Evolutionary conservation across 164 flowering plant species (phyloP), one percentile per base, ranked within the genome.

Genomic region (Brasenia schreberi): DNA sequence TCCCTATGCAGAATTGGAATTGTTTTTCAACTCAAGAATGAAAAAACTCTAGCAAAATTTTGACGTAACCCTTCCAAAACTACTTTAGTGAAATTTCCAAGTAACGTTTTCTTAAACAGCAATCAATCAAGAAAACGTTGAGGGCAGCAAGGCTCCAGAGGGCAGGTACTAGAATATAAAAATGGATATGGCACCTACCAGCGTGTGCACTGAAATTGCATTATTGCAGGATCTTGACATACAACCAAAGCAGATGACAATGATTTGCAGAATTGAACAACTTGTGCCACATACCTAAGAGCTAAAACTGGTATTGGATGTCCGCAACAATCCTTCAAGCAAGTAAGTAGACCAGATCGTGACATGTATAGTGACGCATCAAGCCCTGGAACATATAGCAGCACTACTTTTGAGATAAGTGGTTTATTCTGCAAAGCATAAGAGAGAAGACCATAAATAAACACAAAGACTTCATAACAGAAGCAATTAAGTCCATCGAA

Each of bases 311-410:
- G 76, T 77, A 79, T 82, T 49, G 99, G 97, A 75, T 80, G 85
- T 53, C 96, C 94, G 78, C 90, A 92, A 66, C 67, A 79, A 68
- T 83, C 77, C 69, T 85, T 88, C 43, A 92, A 79, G 74, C 85
- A 77, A 64, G 72, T 18, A 67, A 95, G 80, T 45, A 71, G 14
- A 61, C 80, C 83, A 62, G 82, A 74, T 62, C 87, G 90, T 19
- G 99, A 84, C 81, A 95, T 72, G 79, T 88, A 95, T 69, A 92
- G 71, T 64, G 88, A 89, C 7, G 99, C 97, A 83, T 95, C 97
- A 76, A 95, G 89, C 69, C 99, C 99, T 63, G 99, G 99, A 69
- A 92, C 72, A 78, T 92, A 95, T 62, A 92, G 84, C 82, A 92
- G 80, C 58, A 86, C 96, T 76, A 95, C 97, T 79, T 95, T 95